These are phyloP conservation scores for Panaeolus papilionaceus DNA, from an alignment of 768 basidiomycete species.

Conservation along the genomic window DNA sequence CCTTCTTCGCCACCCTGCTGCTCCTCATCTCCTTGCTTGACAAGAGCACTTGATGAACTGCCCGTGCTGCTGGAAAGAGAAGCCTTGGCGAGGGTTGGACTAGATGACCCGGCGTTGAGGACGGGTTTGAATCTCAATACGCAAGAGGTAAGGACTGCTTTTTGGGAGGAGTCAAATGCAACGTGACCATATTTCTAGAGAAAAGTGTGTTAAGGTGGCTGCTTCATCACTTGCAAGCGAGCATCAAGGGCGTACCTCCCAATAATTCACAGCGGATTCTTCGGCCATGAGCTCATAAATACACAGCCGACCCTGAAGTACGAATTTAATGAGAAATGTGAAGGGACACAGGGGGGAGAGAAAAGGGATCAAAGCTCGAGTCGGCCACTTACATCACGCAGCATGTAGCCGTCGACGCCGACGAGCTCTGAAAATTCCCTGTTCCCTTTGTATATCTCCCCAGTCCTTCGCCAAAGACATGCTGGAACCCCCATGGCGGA, in stretches of 20 bases:
- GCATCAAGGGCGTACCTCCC: conserved; percentile 68
- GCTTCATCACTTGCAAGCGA: not conserved
- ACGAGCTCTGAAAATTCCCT: conserved; percentile 93
- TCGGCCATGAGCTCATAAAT: conserved; percentile 99
- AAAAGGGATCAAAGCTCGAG: not conserved
- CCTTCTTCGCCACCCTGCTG: conserved; percentile 64
- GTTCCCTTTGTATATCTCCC: conserved; percentile 99
- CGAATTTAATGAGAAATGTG: conserved; percentile 16
- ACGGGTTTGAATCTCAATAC: conserved; percentile 82
- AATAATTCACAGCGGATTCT: conserved; percentile 95
- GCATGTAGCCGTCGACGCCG: conserved; percentile 84
- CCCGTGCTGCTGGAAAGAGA: conserved; percentile 25
- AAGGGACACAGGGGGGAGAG: conserved; percentile 11
- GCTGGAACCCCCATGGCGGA: conserved; percentile 97
- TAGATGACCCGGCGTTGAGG: conserved; percentile 47
- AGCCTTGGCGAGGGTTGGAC: conserved; percentile 34
- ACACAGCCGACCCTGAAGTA: conserved; percentile 80
- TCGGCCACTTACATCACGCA: conserved; percentile 72
- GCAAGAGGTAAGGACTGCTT: conserved; percentile 92
- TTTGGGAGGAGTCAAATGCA: conserved; percentile 90
- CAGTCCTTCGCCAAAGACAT: conserved; percentile 95
- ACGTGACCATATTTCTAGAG: conserved; percentile 91
- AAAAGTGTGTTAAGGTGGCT: not conserved
- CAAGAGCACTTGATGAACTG: conserved; percentile 20
- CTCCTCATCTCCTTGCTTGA: conserved; percentile 38